Evolutionary conservation across 106 monocot genomes (phyloP), one percentile per base, ranked within the genome.

Genomic region (Xerophyta viscosa): DNA sequence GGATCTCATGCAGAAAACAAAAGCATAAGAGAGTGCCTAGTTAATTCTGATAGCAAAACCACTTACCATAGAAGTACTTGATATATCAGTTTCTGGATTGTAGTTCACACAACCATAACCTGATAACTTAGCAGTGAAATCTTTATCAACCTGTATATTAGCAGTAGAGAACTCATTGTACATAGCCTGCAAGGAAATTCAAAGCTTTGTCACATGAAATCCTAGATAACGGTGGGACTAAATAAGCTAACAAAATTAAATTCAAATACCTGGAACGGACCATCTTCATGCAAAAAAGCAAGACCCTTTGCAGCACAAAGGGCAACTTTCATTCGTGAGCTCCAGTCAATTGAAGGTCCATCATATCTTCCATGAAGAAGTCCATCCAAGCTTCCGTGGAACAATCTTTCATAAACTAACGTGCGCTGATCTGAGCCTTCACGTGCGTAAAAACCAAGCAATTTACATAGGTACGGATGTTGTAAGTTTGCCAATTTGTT

Each of bases 251-350:
- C n/a, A n/a, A n/a, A n/a, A n/a, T n/a, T n/a, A n/a, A n/a, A 8
- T 10, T 17, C 4, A 24, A 12, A n/a, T n/a, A 96, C 96, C 85
- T 90, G 96, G 57, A 90, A 90, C 46, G 96, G 96, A 8, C 89
- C 96, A 66, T 98, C 96, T 57, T 98, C 96, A 51, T 90, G 96
- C 73, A 98, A 69, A 66, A 81, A 90, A 26, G 77, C 82, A 53
- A 98, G 86, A 19, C 89, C 96, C 19, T 54, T 60, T 20, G 89
- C 89, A 70, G 96, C 82, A 56, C 65, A 85, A 2, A 98, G 54
- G 5, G 89, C 89, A 19, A 98, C 66, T 60, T 90, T 98, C 56
- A 98, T 73, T 20, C 96, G 66, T 10, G 75, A 71, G 45, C 55
- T 66, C 96, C 96, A 98, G 54, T 90, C 96, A 58, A 98, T 82